These are phyloP conservation scores for Mrakia frigida DNA, from an alignment of 768 basidiomycete species.

Conservation along the genomic window DNA sequence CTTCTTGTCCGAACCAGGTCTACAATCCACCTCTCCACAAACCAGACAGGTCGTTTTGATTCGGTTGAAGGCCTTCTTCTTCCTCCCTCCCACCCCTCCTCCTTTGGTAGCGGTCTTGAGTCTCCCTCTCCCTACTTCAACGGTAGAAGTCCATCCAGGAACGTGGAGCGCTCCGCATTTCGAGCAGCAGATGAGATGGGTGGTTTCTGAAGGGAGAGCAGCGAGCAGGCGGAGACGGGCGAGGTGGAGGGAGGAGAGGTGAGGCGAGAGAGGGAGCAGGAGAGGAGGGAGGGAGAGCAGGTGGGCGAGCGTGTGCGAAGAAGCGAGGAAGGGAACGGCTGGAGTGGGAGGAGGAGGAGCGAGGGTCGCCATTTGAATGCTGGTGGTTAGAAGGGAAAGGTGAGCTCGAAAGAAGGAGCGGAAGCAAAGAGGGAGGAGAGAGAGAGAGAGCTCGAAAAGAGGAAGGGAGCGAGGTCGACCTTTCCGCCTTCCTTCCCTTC, in stretches of 20 bases:
- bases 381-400: neutral
- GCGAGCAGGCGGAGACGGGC: constrained; percentile 16
- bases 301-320: constrained; percentile 13
- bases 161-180: constrained; percentile 21
- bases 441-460: neutral
- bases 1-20: constrained; percentile 11
- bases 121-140: neutral
- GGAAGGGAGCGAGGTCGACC: neutral
- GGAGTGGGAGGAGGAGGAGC: neutral
- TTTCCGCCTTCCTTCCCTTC: neutral
- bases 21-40: neutral
- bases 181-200: constrained; percentile 5
- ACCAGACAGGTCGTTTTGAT: constrained; percentile 5
- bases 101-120: neutral
- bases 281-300: constrained; percentile 7
- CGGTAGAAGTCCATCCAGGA: neutral
- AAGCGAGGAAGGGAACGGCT: neutral
- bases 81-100: neutral
- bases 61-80: constrained; percentile 5
- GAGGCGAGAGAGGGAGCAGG: constrained; percentile 1
- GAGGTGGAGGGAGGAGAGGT: constrained; percentile 15
- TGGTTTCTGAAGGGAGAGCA: constrained; percentile 5
- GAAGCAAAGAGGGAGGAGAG: neutral
- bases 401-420: neutral
- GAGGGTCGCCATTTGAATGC: no score